These are phyloP conservation scores for Phytophthora parvispora DNA, from an alignment of 352 stramenopile genomes.

Conservation along the genomic window DNA sequence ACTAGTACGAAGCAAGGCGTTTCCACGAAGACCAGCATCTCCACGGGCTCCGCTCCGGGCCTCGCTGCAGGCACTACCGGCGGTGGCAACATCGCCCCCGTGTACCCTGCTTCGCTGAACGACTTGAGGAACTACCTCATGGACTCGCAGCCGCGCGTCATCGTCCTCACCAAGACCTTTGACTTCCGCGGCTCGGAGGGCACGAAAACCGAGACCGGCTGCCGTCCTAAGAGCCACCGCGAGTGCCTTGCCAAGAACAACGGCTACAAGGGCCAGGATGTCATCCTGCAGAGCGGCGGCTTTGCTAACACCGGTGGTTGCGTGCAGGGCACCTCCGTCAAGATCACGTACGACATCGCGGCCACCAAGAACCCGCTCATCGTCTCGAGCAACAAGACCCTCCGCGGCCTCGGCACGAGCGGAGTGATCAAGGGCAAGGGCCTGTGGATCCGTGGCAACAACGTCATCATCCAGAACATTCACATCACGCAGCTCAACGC, in stretches of 20 bases:
- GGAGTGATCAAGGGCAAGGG: conserved; percentile 39
- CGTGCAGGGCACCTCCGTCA: conserved; percentile 30
- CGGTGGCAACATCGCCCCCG: conserved; percentile 42
- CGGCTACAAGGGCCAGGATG: conserved; percentile 58
- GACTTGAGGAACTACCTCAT: conserved; percentile 58
- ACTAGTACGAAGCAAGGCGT: background rate
- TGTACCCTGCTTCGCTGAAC: conserved; percentile 49
- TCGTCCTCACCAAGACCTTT: conserved; percentile 61
- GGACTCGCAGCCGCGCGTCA: conserved; percentile 51
- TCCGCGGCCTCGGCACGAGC: conserved; percentile 48
- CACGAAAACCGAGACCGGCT: conserved; percentile 53
- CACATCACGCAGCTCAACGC: background rate
- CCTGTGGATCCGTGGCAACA: background rate
- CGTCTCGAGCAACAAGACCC: conserved; percentile 53
- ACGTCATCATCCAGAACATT: background rate
- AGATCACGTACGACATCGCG: conserved; percentile 41
- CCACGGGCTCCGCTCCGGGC: conserved; percentile 17
- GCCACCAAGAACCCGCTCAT: conserved; percentile 37
- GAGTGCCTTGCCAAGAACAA: conserved; percentile 66
- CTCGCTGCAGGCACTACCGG: conserved; percentile 46
- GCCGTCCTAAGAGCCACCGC: conserved; percentile 48
- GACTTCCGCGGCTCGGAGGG: conserved; percentile 67
- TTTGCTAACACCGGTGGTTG: conserved; percentile 66
- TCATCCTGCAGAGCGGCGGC: conserved; percentile 61
- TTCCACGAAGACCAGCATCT: conserved; percentile 1